Evolutionary conservation across 345 rosid species (phyloP).

Genomic region (Lepidium aucheri): DNA sequence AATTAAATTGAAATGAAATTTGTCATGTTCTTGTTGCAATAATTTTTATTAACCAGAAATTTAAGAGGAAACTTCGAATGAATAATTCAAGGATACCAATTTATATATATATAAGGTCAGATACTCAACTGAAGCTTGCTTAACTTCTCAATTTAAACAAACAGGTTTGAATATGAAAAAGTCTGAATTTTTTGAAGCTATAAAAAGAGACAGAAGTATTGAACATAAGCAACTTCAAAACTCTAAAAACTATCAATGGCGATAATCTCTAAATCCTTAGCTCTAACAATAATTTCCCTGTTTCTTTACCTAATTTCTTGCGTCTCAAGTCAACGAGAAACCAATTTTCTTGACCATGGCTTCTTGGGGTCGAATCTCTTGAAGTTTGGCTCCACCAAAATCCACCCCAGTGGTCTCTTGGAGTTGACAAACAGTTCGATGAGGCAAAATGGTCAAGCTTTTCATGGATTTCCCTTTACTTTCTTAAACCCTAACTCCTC

Average conservation of each 20-base stretch:
- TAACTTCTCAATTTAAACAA: conserved; percentile 5
- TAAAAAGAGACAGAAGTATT: not conserved
- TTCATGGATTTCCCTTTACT: conserved; percentile 28
- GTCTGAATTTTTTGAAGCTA: not conserved
- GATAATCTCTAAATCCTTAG: conserved; percentile 2
- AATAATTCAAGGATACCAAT: not conserved
- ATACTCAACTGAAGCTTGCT: not conserved
- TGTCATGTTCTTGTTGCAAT: not conserved
- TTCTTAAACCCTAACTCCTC: conserved; percentile 16
- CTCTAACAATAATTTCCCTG: not conserved
- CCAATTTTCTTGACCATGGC: conserved; percentile 36
- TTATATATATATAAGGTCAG: not conserved
- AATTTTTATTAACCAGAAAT: not conserved
- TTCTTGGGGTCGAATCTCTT: conserved; percentile 31
- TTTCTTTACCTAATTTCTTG: not conserved
- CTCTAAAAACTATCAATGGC: not conserved
- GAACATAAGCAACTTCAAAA: not conserved
- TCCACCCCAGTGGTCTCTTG: conserved; percentile 42
- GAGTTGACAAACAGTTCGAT: conserved; percentile 47
- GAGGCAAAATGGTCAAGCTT: conserved; percentile 36
- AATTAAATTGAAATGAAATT: too few species aligned
- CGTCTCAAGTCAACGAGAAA: conserved; percentile 17
- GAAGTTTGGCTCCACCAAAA: conserved; percentile 29
- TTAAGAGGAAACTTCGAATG: not conserved
- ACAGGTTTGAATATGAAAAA: conserved; percentile 6